These are phyloP conservation scores for Yamadazyma phyllophila DNA, from an alignment of 805 yeast genomes.

Conservation along the genomic window DNA sequence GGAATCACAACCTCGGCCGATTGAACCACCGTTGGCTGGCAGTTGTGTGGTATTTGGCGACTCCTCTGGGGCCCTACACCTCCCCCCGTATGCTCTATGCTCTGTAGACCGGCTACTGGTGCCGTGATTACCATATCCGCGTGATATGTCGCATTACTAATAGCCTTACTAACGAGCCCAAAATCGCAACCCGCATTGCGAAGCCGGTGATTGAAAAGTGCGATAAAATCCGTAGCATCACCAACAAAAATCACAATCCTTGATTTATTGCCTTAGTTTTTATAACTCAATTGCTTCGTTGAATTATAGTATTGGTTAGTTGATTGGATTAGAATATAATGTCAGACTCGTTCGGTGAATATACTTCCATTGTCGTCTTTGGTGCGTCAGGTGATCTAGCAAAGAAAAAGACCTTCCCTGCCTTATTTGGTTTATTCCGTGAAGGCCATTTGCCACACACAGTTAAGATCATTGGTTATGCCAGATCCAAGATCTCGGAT, in stretches of 20 bases:
- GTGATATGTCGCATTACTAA: neutral
- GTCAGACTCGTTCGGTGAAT: constrained; percentile 51
- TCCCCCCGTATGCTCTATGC: neutral
- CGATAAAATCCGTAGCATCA: constrained; percentile 3
- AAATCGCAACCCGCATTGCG: constrained; percentile 5
- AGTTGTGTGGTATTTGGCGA: too few relatives aligned
- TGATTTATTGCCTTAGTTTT: neutral
- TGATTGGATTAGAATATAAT: constrained; percentile 3
- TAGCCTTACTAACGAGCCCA: neutral
- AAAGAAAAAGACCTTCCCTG: constrained; percentile 92
- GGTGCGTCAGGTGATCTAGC: constrained; percentile 97
- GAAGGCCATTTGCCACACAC: constrained; percentile 71
- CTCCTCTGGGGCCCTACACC: too few relatives aligned
- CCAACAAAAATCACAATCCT: neutral
- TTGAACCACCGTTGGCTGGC: too few relatives aligned
- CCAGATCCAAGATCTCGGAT: constrained; percentile 71
- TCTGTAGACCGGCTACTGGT: too few relatives aligned
- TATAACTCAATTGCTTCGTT: neutral
- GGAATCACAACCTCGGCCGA: neutral
- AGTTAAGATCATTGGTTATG: constrained; percentile 84
- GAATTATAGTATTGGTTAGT: neutral
- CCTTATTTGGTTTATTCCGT: constrained; percentile 62
- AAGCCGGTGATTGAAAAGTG: constrained; percentile 6
- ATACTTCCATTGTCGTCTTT: constrained; percentile 75
- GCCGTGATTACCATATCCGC: neutral